Evolutionary conservation across 495 filamentous ascomycete genomes (phyloP).

Genomic region (Podospora tetraspora): DNA sequence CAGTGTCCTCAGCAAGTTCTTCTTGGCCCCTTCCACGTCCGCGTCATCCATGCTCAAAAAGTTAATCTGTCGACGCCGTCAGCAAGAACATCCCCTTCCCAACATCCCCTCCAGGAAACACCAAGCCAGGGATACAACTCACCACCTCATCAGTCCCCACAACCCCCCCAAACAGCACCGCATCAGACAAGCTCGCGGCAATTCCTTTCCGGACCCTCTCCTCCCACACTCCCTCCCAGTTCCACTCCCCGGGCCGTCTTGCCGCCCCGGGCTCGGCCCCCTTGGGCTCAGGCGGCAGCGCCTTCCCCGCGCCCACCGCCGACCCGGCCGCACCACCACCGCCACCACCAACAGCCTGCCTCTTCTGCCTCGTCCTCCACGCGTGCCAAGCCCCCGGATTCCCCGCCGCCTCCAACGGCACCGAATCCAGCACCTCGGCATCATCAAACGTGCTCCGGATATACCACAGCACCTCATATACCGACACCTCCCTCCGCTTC

Average conservation of each 20-base stretch:
- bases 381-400: slow-evolving; percentile 89
- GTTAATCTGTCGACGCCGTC: slow-evolving; percentile 49
- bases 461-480: slow-evolving; percentile 67
- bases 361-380: slow-evolving; percentile 63
- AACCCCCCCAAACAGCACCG: slow-evolving; percentile 64
- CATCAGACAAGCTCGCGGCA: slow-evolving; percentile 67
- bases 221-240: slow-evolving; percentile 95
- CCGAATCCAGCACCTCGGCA: slow-evolving; percentile 64
- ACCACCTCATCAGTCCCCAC: slow-evolving; percentile 65
- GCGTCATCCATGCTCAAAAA: slow-evolving; percentile 61
- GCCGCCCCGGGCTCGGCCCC: slow-evolving; percentile 17
- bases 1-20: slow-evolving; percentile 53
- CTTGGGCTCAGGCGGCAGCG: slow-evolving; percentile 6
- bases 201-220: slow-evolving; percentile 73
- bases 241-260: slow-evolving; percentile 70
- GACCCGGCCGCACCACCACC: slow-evolving; percentile 16
- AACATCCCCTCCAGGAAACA: neutral
- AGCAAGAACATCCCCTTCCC: neutral
- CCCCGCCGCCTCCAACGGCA: slow-evolving; percentile 75
- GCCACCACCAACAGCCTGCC: slow-evolving; percentile 21
- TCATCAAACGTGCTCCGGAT: slow-evolving; percentile 77
- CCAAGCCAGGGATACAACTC: slow-evolving; percentile 17
- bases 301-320: slow-evolving; percentile 5
- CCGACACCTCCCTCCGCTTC: slow-evolving; percentile 35
- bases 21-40: slow-evolving; percentile 54